Base-by-base conservation (phyloP, 2,329 filamentous ascomycete species). In the Trichoderma asperellum region DNA sequence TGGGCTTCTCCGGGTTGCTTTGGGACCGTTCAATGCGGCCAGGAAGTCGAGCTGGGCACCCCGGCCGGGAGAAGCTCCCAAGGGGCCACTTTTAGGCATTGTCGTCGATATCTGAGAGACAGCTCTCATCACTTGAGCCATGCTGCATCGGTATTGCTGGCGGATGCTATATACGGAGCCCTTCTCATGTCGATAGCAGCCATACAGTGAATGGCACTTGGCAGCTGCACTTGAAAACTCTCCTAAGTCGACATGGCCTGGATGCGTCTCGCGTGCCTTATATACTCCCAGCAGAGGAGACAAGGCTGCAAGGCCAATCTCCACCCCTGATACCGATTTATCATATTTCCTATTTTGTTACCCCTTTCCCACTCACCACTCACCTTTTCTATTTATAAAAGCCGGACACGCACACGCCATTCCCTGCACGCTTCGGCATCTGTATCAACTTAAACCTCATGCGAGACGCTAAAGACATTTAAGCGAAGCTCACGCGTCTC, bases 321-420 rank as follows among this genome's bases (percentile, higher is more conserved):
- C 55, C 63, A 67, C 53, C 55, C 63, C 55, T 67, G 55, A 58
- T 67, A 10, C 55, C 49, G 18, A 52, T 67, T 37, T 37, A 59
- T 59, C 18, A n/a, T 49, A 27, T 59, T 67, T 59, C 55, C 53
- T 59, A 37, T 67, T 67, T 59, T 32, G 40, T 52, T 59, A 37
- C 63, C 63, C 63, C 63, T 67, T 58, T 67, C 55, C 55, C 35
- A 37, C 37, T 57, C 62, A 43, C 55, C 35, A 37, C 37, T 57
- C 62, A 32, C 27, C 27, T 34, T 29, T 47, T 47, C 63, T 57
- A 66, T 57, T 58, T 58, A 66, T 66, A 65, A 66, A 58, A 58
- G 37, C 37, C 40, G 16, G 18, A 49, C 55, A 29, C 40, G 27
- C 35, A 24, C 32, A 10, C 6, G 35, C 21, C 21, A 47, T 40